Evolutionary conservation across 208 protist species (phyloP).

Genomic region (Acanthamoeba royreba): DNA sequence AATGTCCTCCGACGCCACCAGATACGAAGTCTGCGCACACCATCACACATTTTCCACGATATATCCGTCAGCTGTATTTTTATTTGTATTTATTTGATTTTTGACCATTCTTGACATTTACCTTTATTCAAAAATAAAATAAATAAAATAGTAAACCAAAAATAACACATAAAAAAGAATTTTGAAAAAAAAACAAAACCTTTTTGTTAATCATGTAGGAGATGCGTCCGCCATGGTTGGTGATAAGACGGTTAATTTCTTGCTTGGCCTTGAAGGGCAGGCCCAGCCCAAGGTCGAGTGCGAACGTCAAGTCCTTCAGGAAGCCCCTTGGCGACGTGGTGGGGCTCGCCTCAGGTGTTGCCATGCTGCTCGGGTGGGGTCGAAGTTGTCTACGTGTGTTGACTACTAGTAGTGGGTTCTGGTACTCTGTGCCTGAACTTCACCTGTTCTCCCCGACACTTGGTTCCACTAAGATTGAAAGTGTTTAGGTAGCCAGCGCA

Average conservation of each 20-base stretch:
- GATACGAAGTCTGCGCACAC: background rate
- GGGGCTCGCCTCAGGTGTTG: background rate
- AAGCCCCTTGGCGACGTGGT: background rate
- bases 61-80: too few species aligned
- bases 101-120: too few species aligned
- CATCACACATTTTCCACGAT: background rate
- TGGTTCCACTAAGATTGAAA: too few species aligned
- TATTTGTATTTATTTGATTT: too few species aligned
- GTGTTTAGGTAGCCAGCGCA: too few species aligned
- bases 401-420: too few species aligned
- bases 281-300: background rate
- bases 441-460: too few species aligned
- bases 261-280: background rate
- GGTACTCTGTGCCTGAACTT: too few species aligned
- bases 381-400: too few species aligned
- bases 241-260: constrained; percentile 31
- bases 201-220: constrained; percentile 44
- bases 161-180: background rate
- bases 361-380: background rate
- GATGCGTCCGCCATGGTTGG: background rate
- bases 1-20: constrained; percentile 8
- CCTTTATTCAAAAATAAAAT: too few species aligned
- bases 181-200: background rate
- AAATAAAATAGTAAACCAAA: too few species aligned
- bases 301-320: background rate